phyloP scores from a whole-genome alignment of 495 filamentous ascomycete species.

The Barbatosphaeria neglecta region DNA sequence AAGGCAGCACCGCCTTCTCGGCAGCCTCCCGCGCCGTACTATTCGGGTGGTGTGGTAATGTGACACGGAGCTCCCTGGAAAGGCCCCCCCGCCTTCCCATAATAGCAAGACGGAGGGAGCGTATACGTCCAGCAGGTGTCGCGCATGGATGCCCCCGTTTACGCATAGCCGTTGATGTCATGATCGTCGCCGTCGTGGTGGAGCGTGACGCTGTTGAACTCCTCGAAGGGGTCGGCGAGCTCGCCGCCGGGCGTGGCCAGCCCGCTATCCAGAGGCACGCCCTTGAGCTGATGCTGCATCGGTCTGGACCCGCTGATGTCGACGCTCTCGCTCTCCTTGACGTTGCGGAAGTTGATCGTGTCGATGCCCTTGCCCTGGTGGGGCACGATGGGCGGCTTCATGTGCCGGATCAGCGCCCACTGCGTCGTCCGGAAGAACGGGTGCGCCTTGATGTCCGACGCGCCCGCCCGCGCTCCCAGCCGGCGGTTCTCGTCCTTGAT shows the following conservation, averaged over 20 bases:
- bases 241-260: constrained; percentile 77
- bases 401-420: constrained; percentile 93
- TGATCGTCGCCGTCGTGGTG: constrained; percentile 85
- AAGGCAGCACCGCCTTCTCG: no score
- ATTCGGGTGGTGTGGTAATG: no score
- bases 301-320: constrained; percentile 64
- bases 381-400: constrained; percentile 97
- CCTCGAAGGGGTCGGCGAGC: constrained; percentile 87
- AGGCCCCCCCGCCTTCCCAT: no score
- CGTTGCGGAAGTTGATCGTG: constrained; percentile 91
- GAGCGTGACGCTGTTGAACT: constrained; percentile 96
- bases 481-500: constrained; percentile 97
- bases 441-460: constrained; percentile 92
- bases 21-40: no score
- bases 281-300: constrained; percentile 38
- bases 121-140: no score
- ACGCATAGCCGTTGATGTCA: constrained; percentile 9
- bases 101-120: no score
- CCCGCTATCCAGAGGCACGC: constrained; percentile 76
- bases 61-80: no score
- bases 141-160: no score
- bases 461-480: constrained; percentile 86
- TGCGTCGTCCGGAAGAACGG: constrained; percentile 93
- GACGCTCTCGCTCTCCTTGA: constrained; percentile 93
- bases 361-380: constrained; percentile 85